Evolutionary conservation across 129 eudicot genomes (phyloP).

Genomic region (Chrysanthemum lavandulifolium): DNA sequence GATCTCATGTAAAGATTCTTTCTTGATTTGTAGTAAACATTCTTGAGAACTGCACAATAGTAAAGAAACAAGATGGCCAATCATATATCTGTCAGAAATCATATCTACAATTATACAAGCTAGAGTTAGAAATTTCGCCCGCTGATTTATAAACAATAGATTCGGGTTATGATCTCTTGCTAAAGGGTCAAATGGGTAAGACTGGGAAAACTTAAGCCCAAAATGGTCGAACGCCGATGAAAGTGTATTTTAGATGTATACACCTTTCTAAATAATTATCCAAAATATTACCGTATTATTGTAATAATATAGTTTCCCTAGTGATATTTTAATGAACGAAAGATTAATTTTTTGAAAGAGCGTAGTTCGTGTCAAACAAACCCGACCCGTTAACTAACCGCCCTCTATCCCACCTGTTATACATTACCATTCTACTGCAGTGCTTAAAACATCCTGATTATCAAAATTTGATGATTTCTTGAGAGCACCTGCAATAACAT

Average conservation of each 20-base stretch:
- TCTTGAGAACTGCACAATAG: slow-evolving; percentile 36
- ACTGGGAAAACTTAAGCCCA: too few relatives aligned
- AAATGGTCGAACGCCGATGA: too few relatives aligned
- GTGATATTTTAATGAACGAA: too few relatives aligned
- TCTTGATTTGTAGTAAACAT: slow-evolving; percentile 6
- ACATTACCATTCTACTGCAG: slow-evolving; percentile 23
- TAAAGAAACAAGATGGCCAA: slow-evolving; percentile 9
- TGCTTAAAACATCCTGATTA: slow-evolving; percentile 25
- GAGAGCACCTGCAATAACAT: slow-evolving; percentile 36
- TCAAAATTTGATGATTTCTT: slow-evolving; percentile 30
- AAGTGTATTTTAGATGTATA: too few relatives aligned
- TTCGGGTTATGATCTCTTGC: not conserved
- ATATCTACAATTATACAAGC: not conserved
- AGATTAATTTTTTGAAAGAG: too few relatives aligned
- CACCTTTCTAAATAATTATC: too few relatives aligned
- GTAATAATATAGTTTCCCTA: too few relatives aligned
- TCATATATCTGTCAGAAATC: not conserved
- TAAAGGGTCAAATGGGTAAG: not conserved
- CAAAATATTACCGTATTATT: too few relatives aligned
- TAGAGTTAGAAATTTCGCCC: not conserved
- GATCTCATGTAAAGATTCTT: slow-evolving; percentile 28
- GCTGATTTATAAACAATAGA: not conserved
- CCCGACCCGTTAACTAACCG: not conserved
- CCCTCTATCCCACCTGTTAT: slow-evolving; percentile 1
- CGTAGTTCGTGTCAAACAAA: not conserved